These are phyloP conservation scores for Dipteronia sinensis DNA, from an alignment of 345 rosid genomes.

Conservation along the genomic window DNA sequence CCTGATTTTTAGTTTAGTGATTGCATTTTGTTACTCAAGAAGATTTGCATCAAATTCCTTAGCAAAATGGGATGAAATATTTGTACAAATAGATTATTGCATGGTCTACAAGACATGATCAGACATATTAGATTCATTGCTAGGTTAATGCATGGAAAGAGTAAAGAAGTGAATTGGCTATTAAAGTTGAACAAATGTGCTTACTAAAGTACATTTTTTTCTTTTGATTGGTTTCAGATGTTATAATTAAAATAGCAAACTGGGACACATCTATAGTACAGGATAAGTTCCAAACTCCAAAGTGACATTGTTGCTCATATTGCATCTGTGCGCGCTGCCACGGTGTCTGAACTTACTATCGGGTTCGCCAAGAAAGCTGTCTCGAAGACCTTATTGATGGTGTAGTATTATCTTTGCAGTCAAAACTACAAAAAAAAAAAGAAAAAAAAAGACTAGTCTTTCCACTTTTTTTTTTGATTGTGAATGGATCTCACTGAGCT, in stretches of 20 bases:
- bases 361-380: constrained; percentile 15
- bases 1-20: too few relatives aligned
- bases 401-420: too few relatives aligned
- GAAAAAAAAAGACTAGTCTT: too few relatives aligned
- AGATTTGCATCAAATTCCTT: not conserved
- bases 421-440: too few relatives aligned
- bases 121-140: not conserved
- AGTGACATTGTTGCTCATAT: constrained; percentile 88
- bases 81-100: not conserved
- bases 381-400: constrained; percentile 20
- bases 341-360: constrained; percentile 68
- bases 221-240: constrained; percentile 57
- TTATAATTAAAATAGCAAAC: constrained; percentile 77
- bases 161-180: not conserved
- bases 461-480: constrained; percentile 41
- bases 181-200: not conserved
- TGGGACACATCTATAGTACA: constrained; percentile 83
- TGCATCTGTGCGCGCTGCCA: constrained; percentile 73
- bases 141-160: not conserved
- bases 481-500: not conserved
- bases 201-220: not conserved
- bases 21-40: not conserved
- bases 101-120: not conserved
- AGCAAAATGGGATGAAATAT: not conserved
- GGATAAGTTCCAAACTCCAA: constrained; percentile 75